A percentile compares a stretch with the other conserved stretches of the same genome.
These are phyloP conservation scores for Punica granatum DNA, from an alignment of 345 rosid species.

Conservation along the genomic window DNA sequence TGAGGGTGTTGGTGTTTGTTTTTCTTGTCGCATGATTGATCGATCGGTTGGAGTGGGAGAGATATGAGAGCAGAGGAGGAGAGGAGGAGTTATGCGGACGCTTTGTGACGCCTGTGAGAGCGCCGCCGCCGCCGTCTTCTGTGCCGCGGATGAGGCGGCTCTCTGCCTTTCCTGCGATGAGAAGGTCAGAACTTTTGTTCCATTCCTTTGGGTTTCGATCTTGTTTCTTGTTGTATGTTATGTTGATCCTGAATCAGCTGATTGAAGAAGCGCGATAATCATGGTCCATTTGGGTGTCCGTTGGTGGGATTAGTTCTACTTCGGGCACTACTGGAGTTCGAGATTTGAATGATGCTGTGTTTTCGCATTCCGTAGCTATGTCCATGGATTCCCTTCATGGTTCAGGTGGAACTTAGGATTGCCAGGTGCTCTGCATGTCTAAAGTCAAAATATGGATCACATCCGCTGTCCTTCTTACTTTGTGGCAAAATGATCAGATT, in stretches of 20 bases:
- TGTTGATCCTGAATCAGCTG: not conserved
- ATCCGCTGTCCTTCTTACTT: not conserved
- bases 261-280: not conserved
- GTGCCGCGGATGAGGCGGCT: constrained; percentile 88
- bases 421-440: not conserved
- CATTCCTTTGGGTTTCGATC: not conserved
- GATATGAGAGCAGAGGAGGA: constrained; percentile 30
- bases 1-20: not conserved
- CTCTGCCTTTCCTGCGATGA: constrained; percentile 77
- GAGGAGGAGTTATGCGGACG: constrained; percentile 43
- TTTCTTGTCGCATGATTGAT: not conserved
- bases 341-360: not conserved
- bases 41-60: constrained; percentile 8
- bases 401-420: not conserved
- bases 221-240: not conserved
- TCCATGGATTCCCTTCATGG: too few relatives aligned
- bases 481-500: not conserved
- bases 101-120: constrained; percentile 88
- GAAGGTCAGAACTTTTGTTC: constrained; percentile 29
- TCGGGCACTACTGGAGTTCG: not conserved
- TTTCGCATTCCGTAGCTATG: not conserved
- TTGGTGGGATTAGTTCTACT: not conserved
- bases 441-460: not conserved
- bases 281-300: not conserved
- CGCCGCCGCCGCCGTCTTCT: constrained; percentile 76